phyloP scores from a whole-genome alignment of 441 rosid species.

The Metrosideros polymorpha region DNA sequence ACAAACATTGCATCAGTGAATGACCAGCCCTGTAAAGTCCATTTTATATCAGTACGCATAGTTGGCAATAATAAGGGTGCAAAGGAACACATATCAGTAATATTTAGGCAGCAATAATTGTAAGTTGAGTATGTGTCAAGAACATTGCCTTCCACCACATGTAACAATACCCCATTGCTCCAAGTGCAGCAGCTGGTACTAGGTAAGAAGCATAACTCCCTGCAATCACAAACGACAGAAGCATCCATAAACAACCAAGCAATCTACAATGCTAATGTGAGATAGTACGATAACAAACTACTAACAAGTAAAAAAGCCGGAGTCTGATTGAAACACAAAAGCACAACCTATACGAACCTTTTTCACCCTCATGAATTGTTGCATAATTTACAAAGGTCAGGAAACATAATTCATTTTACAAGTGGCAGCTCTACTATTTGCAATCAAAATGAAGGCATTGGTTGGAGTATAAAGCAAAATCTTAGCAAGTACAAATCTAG shows the following conservation, averaged over 20 bases:
- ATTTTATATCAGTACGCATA: background rate
- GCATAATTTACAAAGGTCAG: background rate
- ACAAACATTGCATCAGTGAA: constrained; percentile 84
- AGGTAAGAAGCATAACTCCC: constrained; percentile 68
- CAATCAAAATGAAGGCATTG: background rate
- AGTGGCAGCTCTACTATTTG: background rate
- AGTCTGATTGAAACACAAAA: background rate
- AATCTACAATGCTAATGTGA: background rate
- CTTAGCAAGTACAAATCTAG: background rate
- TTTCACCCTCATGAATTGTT: background rate
- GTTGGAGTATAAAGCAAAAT: background rate
- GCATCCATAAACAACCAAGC: background rate
- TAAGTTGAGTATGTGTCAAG: constrained; percentile 1
- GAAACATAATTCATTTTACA: background rate
- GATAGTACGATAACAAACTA: background rate
- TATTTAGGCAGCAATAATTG: background rate
- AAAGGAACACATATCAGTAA: background rate
- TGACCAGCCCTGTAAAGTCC: constrained; percentile 62
- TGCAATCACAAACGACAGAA: constrained; percentile 15
- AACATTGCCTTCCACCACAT: constrained; percentile 90
- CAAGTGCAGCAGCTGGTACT: constrained; percentile 84
- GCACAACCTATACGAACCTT: background rate
- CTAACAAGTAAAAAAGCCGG: background rate
- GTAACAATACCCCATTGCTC: constrained; percentile 91
- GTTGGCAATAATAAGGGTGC: background rate